Conservation (phyloP, 208 protist species). For the Leishmania lainsoni region DNA sequence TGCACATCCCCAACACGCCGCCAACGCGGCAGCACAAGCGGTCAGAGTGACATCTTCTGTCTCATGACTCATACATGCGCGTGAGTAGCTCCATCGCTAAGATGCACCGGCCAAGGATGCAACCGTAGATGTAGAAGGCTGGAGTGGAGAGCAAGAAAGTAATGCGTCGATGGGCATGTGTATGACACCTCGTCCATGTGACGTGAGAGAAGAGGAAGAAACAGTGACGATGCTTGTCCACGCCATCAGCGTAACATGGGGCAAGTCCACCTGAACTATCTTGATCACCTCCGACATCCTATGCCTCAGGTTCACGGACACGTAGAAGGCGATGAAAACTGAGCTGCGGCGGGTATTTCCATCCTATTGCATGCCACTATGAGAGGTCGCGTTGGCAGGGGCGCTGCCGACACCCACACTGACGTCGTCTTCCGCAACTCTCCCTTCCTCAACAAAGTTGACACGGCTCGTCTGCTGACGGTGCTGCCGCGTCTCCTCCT, state of each 20-base stretch:
- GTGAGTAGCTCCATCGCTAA: neutral
- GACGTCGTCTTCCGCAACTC: conserved; percentile 4
- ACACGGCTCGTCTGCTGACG: conserved; percentile 37
- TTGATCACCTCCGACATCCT: neutral
- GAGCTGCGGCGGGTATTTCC: too few relatives aligned
- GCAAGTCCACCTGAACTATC: neutral
- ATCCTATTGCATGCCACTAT: neutral
- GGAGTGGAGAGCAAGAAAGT: neutral
- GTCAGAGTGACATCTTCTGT: neutral
- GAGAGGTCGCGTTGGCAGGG: neutral
- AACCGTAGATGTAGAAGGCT: neutral
- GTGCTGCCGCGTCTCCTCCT: conserved; percentile 39
- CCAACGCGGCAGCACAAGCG: neutral
- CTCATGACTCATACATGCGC: neutral
- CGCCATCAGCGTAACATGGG: neutral
- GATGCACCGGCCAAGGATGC: neutral
- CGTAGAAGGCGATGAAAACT: neutral
- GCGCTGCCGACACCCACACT: neutral
- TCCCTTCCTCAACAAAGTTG: neutral
- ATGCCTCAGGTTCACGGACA: neutral
- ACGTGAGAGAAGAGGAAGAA: neutral
- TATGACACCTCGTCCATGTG: too few relatives aligned
- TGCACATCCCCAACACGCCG: neutral
- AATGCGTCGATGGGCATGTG: neutral
- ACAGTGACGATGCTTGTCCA: neutral